Evolutionary conservation across 805 yeast genomes (phyloP), one percentile per base, ranked within the genome.

Genomic region (Cyberlindnera meyerae): DNA sequence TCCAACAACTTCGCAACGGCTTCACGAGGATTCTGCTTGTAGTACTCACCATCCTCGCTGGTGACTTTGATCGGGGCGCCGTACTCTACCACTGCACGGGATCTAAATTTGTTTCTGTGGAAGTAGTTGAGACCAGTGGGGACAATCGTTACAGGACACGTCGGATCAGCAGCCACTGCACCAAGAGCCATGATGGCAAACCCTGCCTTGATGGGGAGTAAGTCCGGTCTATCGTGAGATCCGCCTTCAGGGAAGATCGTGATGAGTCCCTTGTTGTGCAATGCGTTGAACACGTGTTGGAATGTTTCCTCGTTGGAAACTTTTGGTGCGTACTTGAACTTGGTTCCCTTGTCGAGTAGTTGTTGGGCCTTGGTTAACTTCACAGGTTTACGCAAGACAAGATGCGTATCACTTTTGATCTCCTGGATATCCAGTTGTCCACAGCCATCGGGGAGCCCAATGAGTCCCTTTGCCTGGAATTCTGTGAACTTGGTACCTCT

Each of bases 201-300:
- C 33, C 98, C 98, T 1, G 97, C 96, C 56, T 90, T 90, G 48
- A 90, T 68, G 0, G 98, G 97, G 29, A 90, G 67, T 48, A 90
- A 62, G 44, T 86, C 90, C 1, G 97, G 79, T 44, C 98, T 71
- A 58, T 90, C 98, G 54, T 90, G 98, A 8, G 96, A 85, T 0
- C 98, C 98, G 41, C 98, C 98, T 64, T 90, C 98, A 4, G 97
- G 96, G 63, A 87, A 90, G 31, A 90, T 84, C 4, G 96, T 96
- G 8, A 90, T 68, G 48, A 95, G 84, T 32, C 85, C 80, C 27
- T 85, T 85, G 17, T 76, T 66, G 28, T 86, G 76, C 43, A 90
- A 69, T 54, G 86, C 94, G 34, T 79, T 73, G 55, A 89, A 90
- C 5, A 93, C 97, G 48, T 72, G 71, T 40, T 82, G 75, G 61